Evolutionary conservation across 2,329 filamentous ascomycete species (phyloP).

Genomic region (Pseudogymnoascus sp.): DNA sequence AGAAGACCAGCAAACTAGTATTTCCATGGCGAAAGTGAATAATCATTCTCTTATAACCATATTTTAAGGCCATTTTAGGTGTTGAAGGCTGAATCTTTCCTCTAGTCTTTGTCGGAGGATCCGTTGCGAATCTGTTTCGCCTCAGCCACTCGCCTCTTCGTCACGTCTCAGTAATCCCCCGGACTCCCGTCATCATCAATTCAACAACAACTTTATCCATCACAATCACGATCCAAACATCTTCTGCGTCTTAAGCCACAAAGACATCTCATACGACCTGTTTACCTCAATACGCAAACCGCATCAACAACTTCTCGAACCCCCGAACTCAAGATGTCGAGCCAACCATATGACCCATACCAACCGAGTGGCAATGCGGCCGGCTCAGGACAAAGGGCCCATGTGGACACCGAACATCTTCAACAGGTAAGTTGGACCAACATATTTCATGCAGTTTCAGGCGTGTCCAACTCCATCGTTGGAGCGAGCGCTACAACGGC

Average conservation of each 20-base stretch:
- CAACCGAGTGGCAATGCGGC: slow-evolving; percentile 60
- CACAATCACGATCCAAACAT: slow-evolving; percentile 21
- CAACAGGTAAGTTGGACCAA: background rate
- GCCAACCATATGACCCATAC: slow-evolving; percentile 72
- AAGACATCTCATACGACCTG: background rate
- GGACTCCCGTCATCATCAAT: background rate
- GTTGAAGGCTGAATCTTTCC: background rate
- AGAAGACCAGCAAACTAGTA: background rate
- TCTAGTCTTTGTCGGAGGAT: background rate
- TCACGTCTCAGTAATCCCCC: background rate
- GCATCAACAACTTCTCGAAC: background rate
- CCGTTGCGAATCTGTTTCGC: slow-evolving; percentile 4
- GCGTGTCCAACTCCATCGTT: background rate
- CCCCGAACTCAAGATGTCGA: background rate
- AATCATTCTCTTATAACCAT: background rate
- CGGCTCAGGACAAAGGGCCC: slow-evolving; percentile 37
- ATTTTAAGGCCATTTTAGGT: background rate
- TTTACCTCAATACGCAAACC: background rate
- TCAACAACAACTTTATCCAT: background rate
- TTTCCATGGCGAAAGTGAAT: background rate
- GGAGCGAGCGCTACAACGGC: background rate
- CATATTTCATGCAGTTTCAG: background rate
- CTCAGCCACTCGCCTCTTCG: slow-evolving; percentile 10
- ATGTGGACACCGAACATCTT: slow-evolving; percentile 34
- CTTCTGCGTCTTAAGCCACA: background rate